Base-by-base conservation (phyloP, 169 alveolate genomes). In the Cryptosporidium sp. region DNA sequence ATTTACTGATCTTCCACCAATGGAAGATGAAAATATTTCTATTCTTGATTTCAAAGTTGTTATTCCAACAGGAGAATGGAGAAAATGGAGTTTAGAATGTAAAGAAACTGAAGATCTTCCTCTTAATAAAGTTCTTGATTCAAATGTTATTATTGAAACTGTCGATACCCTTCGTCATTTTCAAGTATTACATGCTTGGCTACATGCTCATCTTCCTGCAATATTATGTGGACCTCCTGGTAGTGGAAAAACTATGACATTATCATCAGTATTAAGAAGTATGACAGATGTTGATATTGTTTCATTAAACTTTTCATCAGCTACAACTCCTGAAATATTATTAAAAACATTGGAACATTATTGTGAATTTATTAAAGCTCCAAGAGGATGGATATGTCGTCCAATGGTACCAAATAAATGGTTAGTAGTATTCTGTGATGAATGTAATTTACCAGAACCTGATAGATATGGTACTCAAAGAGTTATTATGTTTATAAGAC, bases 151-250 rank as follows among this genome's bases (percentile, higher is more conserved):
- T 86, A 97, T 98, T 68, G 96, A 98, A 62, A 98, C 99, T 0
- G 98, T 98, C 65, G 99, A 98, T 92, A 98, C 99, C 0, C 94
- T 97, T 39, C 93, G 99, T 70, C 99, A 98, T 91, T 95, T 96
- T 85, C 98, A 97, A 45, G 97, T 97, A 26, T 93, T 97, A 39
- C 97, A 98, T 62, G 97, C 98, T 0, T 97, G 99, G 99, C 91
- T 97, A 0, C 94, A 97, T 85, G 98, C 96, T 85, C 97, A 96
- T 85, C 94, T 97, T 84, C 99, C 99, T n/a, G 97, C 97, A 92
- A 94, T 97, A 89, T 94, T 97, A 70, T 97, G 99, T 92, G 99
- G 99, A 14, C 99, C 99, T 3, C 99, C 99, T 1, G 99, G 99
- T 44, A 96, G 98, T 52, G 99, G 99, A 51, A 97, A 97, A 93